Base-by-base conservation (phyloP, 345 rosid species). In the Punica granatum region DNA sequence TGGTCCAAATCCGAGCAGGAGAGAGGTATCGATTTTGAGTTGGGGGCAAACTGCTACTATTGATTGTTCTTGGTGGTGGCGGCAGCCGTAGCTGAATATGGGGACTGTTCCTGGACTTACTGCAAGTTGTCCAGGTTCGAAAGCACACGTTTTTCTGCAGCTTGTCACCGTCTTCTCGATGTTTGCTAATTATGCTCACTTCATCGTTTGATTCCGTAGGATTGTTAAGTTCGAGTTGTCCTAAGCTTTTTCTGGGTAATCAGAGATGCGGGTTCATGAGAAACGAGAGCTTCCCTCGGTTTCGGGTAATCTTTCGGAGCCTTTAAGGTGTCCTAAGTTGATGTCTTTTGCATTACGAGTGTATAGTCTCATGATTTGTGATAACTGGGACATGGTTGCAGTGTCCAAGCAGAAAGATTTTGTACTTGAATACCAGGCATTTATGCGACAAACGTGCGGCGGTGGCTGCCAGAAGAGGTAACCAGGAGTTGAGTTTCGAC, bases 401-500 rank as follows among this genome's bases (percentile, higher is more conserved):
- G 61, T 12, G 5, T 56, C 15, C 34, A 26, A 26, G 61, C 4
- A 12, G 61, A 26, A 56, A 56, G 61, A 26, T 11, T 56, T 2
- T 28, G 33, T 28, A 6, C 61, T 14, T 26, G 4, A 56, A 30
- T 28, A 30, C 34, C 16, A 12, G 33, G 19, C 1, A 56, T 56
- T 28, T 28, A 11, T 5, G 33, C 9, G 61, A 12, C 25, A 56
- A 30, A 13, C 61, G 10, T 56, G 34, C 61, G 26, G 61, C 12
- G 61, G 19, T 30, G 19, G 34, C 34, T 30, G 61, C 18, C 4
- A 19, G 61, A 56, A 30, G 61, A 11, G 28, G 61, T 56, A 56
- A 13, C 10, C 10, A 70, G 62, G 83, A 68, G 39, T 71, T 64
- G 65, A 72, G 70, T 68, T 65, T 59, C 42, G 69, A 71, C 18